Evolutionary conservation across 179 eudicot species (phyloP).

Genomic region (Kewa caespitosa): DNA sequence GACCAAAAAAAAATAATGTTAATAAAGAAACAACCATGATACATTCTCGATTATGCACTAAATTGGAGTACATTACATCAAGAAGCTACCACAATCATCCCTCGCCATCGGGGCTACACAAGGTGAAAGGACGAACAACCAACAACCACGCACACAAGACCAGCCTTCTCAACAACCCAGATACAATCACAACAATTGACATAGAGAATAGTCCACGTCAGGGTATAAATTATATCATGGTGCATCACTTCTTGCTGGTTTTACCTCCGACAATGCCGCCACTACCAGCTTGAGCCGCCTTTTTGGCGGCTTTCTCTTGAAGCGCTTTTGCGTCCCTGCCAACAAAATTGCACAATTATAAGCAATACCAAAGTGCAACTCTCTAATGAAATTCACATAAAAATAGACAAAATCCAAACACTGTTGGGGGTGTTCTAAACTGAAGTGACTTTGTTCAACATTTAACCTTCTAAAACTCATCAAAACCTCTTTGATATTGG

Average conservation of each 20-base stretch:
- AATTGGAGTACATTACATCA: neutral
- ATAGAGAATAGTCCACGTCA: too few species aligned
- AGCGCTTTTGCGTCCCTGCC: slow-evolving; percentile 73
- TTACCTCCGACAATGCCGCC: slow-evolving; percentile 28
- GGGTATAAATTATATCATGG: too few species aligned
- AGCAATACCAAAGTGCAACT: too few species aligned
- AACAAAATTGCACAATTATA: slow-evolving; percentile 10
- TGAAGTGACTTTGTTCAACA: too few species aligned
- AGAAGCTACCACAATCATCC: neutral
- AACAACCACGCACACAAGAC: neutral
- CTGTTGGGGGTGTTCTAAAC: too few species aligned
- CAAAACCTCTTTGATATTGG: too few species aligned
- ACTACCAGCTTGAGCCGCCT: slow-evolving; percentile 42
- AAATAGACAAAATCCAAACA: too few species aligned
- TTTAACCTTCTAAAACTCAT: too few species aligned
- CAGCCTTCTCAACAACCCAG: slow-evolving; percentile 5
- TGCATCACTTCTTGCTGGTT: slow-evolving; percentile 26
- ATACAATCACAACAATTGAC: slow-evolving; percentile 20
- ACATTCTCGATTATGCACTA: slow-evolving; percentile 7
- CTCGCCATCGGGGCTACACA: neutral
- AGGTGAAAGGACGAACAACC: neutral
- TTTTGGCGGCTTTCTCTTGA: slow-evolving; percentile 59
- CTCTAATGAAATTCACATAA: too few species aligned
- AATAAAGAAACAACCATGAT: neutral
- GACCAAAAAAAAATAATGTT: neutral